phyloP scores from a whole-genome alignment of 345 rosid genomes.

The Citrus sp. region DNA sequence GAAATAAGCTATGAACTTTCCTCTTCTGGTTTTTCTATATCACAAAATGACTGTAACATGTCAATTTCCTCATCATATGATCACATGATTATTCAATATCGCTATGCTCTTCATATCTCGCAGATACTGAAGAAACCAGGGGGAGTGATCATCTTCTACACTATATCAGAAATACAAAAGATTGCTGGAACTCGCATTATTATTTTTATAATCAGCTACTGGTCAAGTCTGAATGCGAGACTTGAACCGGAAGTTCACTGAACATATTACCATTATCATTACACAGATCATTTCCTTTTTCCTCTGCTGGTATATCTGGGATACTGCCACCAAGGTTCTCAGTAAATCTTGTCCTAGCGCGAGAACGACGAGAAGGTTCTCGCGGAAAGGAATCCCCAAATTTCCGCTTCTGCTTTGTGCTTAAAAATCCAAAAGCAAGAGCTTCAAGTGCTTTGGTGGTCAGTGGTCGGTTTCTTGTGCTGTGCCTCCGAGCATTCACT shows the following conservation, averaged over 20 bases:
- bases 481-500: conserved; percentile 38
- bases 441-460: conserved; percentile 66
- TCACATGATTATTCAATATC: not conserved
- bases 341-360: conserved; percentile 5
- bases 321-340: conserved; percentile 8
- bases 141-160: not conserved
- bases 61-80: not conserved
- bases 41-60: not conserved
- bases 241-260: conserved; percentile 6
- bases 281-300: conserved; percentile 22
- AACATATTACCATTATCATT: conserved; percentile 1
- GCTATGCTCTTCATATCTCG: not conserved
- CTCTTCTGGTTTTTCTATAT: not conserved
- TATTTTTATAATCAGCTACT: not conserved
- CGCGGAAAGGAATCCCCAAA: conserved; percentile 10
- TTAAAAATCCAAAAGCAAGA: conserved; percentile 40
- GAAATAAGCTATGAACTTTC: not conserved
- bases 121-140: not conserved
- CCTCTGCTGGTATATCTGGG: conserved; percentile 15
- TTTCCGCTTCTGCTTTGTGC: conserved; percentile 35
- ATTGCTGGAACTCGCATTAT: not conserved
- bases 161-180: not conserved
- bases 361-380: conserved; percentile 23
- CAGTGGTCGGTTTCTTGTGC: conserved; percentile 49
- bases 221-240: not conserved